Evolutionary conservation across 2,329 filamentous ascomycete genomes (phyloP).

Genomic region (Periconia sp.): DNA sequence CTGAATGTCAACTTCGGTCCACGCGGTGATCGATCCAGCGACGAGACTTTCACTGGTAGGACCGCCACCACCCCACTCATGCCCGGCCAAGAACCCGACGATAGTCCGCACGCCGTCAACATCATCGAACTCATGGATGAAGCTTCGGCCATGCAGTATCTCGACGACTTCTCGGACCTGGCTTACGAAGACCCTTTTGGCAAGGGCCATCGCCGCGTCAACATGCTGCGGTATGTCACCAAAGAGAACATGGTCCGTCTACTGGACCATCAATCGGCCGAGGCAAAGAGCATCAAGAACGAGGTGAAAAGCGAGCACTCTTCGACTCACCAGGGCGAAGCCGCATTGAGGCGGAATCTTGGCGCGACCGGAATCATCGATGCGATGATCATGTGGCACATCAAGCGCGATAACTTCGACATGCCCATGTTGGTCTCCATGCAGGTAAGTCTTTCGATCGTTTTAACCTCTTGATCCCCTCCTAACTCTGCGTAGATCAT

Average conservation of each 20-base stretch:
- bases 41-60: slow-evolving; percentile 33
- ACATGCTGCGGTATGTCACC: slow-evolving; percentile 81
- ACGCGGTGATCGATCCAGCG: slow-evolving; percentile 35
- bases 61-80: slow-evolving; percentile 51
- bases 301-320: slow-evolving; percentile 34
- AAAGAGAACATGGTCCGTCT: slow-evolving; percentile 39
- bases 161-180: slow-evolving; percentile 90
- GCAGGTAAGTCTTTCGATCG: slow-evolving; percentile 72
- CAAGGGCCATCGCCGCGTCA: slow-evolving; percentile 79
- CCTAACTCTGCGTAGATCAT: slow-evolving; percentile 25
- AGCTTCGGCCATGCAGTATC: slow-evolving; percentile 90
- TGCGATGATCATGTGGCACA: slow-evolving; percentile 95
- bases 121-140: slow-evolving; percentile 91
- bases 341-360: slow-evolving; percentile 78
- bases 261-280: slow-evolving; percentile 15
- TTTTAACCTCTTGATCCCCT: not conserved
- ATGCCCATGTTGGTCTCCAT: slow-evolving; percentile 98
- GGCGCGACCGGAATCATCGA: slow-evolving; percentile 86
- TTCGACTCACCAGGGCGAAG: slow-evolving; percentile 58
- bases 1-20: slow-evolving; percentile 78
- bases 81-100: slow-evolving; percentile 33
- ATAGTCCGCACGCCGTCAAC: slow-evolving; percentile 73
- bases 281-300: slow-evolving; percentile 24
- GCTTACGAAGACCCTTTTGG: slow-evolving; percentile 91
- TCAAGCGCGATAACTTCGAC: slow-evolving; percentile 95